These are phyloP conservation scores for Leccinum boreale DNA, from an alignment of 768 basidiomycete genomes.

Conservation along the genomic window DNA sequence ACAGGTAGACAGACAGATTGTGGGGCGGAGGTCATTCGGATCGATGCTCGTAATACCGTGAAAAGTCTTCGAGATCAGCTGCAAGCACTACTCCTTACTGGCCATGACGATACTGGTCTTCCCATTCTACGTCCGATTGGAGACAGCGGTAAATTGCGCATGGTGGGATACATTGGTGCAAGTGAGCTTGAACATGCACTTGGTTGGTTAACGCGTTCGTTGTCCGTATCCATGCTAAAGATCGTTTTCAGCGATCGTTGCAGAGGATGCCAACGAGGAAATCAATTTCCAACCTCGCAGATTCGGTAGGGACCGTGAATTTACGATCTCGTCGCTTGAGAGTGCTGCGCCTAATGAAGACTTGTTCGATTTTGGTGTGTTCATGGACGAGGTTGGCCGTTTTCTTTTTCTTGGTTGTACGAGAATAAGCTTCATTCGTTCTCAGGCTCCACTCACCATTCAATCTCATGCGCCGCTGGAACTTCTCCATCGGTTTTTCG, in stretches of 20 bases:
- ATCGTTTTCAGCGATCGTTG: conserved; percentile 56
- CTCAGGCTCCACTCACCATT: conserved; percentile 82
- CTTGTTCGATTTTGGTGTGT: conserved; percentile 78
- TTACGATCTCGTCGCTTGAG: conserved; percentile 57
- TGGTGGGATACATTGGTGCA: conserved; percentile 88
- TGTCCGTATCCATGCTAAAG: background rate
- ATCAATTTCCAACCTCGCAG: conserved; percentile 60
- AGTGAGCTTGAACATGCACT: conserved; percentile 95
- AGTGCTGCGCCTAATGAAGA: conserved; percentile 35
- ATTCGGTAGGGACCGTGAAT: conserved; percentile 37
- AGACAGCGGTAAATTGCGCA: conserved; percentile 46
- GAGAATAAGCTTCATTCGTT: conserved; percentile 1
- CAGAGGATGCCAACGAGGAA: conserved; percentile 63
- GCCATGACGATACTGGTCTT: conserved; percentile 79
- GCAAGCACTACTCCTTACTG: conserved; percentile 49
- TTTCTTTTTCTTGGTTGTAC: background rate
- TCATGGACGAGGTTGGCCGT: conserved; percentile 78
- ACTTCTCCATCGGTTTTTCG: conserved; percentile 90
- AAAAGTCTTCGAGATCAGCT: conserved; percentile 71
- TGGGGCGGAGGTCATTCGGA: conserved; percentile 64
- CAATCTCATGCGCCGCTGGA: conserved; percentile 85
- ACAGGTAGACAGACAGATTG: conserved; percentile 53
- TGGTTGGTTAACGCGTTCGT: conserved; percentile 44
- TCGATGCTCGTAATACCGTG: conserved; percentile 76
- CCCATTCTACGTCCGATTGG: conserved; percentile 66